A percentile compares a stretch with the other conserved stretches of the same genome.
Conservation (phyloP, 2,329 filamentous ascomycete genomes). For the Coniella vitis region DNA sequence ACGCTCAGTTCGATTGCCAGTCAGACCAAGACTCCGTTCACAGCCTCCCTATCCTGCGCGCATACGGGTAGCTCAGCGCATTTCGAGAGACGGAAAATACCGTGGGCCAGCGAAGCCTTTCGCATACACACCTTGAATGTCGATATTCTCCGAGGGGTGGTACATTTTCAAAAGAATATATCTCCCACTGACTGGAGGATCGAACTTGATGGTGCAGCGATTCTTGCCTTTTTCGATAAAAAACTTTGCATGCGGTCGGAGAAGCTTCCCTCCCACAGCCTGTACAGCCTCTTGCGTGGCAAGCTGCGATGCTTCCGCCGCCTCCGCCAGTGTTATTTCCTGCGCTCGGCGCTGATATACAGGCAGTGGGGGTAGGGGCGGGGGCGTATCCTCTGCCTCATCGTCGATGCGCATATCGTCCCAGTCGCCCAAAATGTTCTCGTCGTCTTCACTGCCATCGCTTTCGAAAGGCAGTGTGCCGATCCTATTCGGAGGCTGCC, state of each 20-base stretch:
- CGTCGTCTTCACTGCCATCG: conserved; percentile 33
- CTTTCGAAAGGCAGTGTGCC: conserved; percentile 50
- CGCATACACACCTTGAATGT: conserved; percentile 79
- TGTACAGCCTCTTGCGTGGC: conserved; percentile 51
- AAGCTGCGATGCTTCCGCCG: conserved; percentile 40
- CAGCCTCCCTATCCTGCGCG: not conserved
- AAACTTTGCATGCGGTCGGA: conserved; percentile 73
- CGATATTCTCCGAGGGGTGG: conserved; percentile 55
- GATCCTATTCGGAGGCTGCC: conserved; percentile 44
- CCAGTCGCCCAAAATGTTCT: conserved; percentile 21
- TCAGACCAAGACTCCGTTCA: too few relatives aligned
- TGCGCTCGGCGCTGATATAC: conserved; percentile 20
- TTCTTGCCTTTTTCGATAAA: conserved; percentile 76
- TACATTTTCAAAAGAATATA: conserved; percentile 87
- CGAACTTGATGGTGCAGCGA: conserved; percentile 80
- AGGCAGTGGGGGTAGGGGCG: conserved; percentile 1
- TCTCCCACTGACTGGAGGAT: conserved; percentile 72
- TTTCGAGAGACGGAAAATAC: conserved; percentile 66
- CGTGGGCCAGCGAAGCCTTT: conserved; percentile 81
- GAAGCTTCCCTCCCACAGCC: conserved; percentile 52
- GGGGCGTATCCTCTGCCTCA: conserved; percentile 19
- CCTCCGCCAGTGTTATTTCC: conserved; percentile 31
- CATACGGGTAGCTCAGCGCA: conserved; percentile 38
- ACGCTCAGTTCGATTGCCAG: too few relatives aligned
- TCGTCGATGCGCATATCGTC: conserved; percentile 24